phyloP scores from a whole-genome alignment of 345 rosid species.

The Gynandropsis gynandra region DNA sequence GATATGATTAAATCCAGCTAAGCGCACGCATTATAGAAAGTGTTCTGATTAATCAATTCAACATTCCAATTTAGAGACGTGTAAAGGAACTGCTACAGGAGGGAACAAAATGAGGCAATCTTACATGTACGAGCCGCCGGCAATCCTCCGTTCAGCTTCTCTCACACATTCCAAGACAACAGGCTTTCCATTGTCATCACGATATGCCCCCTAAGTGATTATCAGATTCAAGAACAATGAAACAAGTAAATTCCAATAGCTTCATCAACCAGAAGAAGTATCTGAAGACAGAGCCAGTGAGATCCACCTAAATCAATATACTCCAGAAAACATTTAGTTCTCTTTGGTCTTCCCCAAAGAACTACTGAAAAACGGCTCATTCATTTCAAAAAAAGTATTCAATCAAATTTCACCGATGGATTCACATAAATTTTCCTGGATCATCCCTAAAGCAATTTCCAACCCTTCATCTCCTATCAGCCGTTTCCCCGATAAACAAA shows the following conservation, averaged over 20 bases:
- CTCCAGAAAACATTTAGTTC: neutral
- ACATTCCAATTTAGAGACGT: neutral
- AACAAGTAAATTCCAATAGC: neutral
- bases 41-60: neutral
- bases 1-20: neutral
- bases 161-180: conserved; percentile 84
- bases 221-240: neutral
- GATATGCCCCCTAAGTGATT: conserved; percentile 69
- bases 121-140: conserved; percentile 74
- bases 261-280: conserved; percentile 8
- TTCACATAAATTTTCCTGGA: too few species aligned
- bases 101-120: conserved; percentile 5
- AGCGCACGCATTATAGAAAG: neutral
- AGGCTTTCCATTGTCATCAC: conserved; percentile 91
- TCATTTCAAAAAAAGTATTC: too few species aligned
- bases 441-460: too few species aligned
- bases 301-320: neutral
- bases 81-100: neutral
- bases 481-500: too few species aligned
- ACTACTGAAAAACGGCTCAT: too few species aligned
- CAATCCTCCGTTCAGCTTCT: conserved; percentile 83
- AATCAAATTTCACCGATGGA: too few species aligned
- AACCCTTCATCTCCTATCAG: too few species aligned
- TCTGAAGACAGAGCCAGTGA: neutral
- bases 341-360: too few species aligned